Evolutionary conservation across 2,329 filamentous ascomycete species (phyloP).

Genomic region (Cyclaneusma minus): DNA sequence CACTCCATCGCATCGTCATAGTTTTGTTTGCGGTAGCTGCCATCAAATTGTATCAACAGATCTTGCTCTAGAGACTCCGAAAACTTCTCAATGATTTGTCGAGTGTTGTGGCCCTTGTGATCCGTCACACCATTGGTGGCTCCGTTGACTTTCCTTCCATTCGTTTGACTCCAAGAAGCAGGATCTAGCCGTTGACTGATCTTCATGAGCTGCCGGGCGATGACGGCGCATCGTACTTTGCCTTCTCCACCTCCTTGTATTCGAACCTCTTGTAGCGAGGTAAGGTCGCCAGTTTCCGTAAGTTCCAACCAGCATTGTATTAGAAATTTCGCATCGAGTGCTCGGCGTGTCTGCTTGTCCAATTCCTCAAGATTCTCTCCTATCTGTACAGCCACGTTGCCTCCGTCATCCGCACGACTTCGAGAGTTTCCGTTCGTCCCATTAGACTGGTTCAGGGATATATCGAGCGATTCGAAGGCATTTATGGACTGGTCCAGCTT

Average conservation of each 20-base stretch:
- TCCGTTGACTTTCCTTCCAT: constrained; percentile 39
- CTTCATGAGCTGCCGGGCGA: constrained; percentile 81
- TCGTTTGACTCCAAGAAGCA: constrained; percentile 50
- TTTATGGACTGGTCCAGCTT: constrained; percentile 88
- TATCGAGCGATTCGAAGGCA: constrained; percentile 80
- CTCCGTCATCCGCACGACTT: constrained; percentile 42
- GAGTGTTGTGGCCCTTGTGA: constrained; percentile 43
- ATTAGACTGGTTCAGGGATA: constrained; percentile 53
- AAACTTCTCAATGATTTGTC: constrained; percentile 91
- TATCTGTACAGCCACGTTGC: constrained; percentile 86
- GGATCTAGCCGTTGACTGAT: constrained; percentile 87
- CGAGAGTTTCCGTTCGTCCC: constrained; percentile 30
- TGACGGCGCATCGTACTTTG: constrained; percentile 86
- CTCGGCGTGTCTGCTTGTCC: constrained; percentile 77
- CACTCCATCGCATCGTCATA: constrained; percentile 98
- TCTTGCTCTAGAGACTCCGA: constrained; percentile 93
- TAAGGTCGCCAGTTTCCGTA: constrained; percentile 73
- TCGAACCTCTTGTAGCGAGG: constrained; percentile 76
- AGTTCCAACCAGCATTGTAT: constrained; percentile 97
- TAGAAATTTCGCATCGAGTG: constrained; percentile 84
- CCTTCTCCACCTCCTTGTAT: constrained; percentile 75
- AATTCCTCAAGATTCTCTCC: constrained; percentile 88
- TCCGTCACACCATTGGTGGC: constrained; percentile 23
- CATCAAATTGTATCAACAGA: constrained; percentile 88
- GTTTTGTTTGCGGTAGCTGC: constrained; percentile 87